Evolutionary conservation across 2,329 filamentous ascomycete genomes (phyloP), one percentile per base, ranked within the genome.

Genomic region (Macroventuria anomochaeta): DNA sequence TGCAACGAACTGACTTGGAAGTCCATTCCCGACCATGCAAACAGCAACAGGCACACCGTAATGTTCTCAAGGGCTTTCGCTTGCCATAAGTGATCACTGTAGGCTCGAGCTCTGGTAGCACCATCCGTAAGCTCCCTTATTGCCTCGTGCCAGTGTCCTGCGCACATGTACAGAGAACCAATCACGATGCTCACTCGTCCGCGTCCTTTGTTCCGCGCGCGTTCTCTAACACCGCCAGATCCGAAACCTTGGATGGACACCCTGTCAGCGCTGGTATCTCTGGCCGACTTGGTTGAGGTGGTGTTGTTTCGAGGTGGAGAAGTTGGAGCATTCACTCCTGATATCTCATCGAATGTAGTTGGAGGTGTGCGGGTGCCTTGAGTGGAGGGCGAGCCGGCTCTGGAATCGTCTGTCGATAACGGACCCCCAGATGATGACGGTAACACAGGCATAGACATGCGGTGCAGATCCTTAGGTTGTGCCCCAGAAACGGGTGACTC

Each of bases 21-120:
- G 68, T 95, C 89, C 65, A 93, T 81, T 3, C 88, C 89, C 29
- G 88, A 85, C 90, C 92, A 96, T 25, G 87, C 89, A 57, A 96
- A 85, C 65, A 97, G 84, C 33, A 97, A 70, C 62, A 97, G 82
- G 68, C 89, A 91, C 21, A 96, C 82, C 39, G 95, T 79, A 55
- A 96, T 90, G 23, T 93, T 86, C 71, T 99, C 96, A 17, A 99
- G 80, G 1, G 91, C 93, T 75, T 97, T 97, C 15, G 90, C 95
- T 76, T 97, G 91, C 93, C 95, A 99, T n/a, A 97, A 74, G 74
- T 96, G 91, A 75, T 99, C 95, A 65, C 91, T 93, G 53, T 90
- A 84, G 31, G 86, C 87, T 64, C 91, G 88, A 13, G 91, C 88
- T 63, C 88, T 85, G 8, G 84, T 84, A 2, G 90, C 92, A 47